A percentile compares a stretch with the other conserved stretches of the same genome.
phyloP scores from a whole-genome alignment of 768 basidiomycete genomes.

The Suillus bovinus region DNA sequence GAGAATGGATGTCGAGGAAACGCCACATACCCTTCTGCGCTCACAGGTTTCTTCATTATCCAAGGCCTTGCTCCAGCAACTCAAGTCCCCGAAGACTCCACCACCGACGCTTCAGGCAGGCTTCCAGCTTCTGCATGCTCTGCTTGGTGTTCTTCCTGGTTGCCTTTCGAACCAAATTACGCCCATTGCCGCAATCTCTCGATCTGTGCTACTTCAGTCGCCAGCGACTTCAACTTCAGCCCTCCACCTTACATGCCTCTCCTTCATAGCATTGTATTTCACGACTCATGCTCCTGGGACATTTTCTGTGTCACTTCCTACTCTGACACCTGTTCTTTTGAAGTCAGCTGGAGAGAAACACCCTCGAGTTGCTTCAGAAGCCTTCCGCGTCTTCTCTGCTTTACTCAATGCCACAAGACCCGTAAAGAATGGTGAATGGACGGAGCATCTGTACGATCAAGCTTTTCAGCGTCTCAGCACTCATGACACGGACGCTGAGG shows the following conservation, averaged over 20 bases:
- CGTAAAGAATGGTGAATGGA: slow-evolving; percentile 63
- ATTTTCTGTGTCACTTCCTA: slow-evolving; percentile 60
- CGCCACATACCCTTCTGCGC: slow-evolving; percentile 69
- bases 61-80: slow-evolving; percentile 82
- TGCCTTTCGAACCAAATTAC: slow-evolving; percentile 71
- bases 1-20: slow-evolving; percentile 73
- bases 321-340: slow-evolving; percentile 73
- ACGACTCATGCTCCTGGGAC: slow-evolving; percentile 57
- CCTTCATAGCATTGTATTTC: slow-evolving; percentile 87
- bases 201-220: slow-evolving; percentile 62
- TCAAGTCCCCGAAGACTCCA: slow-evolving; percentile 78
- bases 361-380: slow-evolving; percentile 85
- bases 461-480: slow-evolving; percentile 68
- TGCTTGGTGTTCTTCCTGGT: slow-evolving; percentile 82
- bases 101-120: slow-evolving; percentile 82
- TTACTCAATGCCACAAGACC: slow-evolving; percentile 78
- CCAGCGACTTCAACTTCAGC: slow-evolving; percentile 77
- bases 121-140: slow-evolving; percentile 72
- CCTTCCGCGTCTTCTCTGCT: slow-evolving; percentile 85
- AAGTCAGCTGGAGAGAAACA: slow-evolving; percentile 78
- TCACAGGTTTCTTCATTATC: slow-evolving; percentile 76
- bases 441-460: slow-evolving; percentile 72
- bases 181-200: slow-evolving; percentile 62
- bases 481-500: slow-evolving; percentile 90
- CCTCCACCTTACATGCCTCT: slow-evolving; percentile 80